Evolutionary conservation across 306 rosid genomes (phyloP).

Genomic region (Canavalia gladiata): DNA sequence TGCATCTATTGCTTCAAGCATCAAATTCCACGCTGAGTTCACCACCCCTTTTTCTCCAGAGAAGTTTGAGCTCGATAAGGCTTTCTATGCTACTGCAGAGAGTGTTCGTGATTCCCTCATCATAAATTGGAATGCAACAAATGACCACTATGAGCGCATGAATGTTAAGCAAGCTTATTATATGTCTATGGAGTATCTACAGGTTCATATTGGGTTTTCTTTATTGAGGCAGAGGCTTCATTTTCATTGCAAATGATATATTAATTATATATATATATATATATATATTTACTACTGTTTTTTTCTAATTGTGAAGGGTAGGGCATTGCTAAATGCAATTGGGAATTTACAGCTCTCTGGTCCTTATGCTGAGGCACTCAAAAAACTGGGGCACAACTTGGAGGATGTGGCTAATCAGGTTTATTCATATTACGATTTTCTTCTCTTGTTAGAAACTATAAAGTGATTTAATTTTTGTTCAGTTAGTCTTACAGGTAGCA

Average conservation of each 20-base stretch:
- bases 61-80: conserved; percentile 76
- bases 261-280: too few species aligned
- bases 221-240: conserved; percentile 17
- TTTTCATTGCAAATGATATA: conserved; percentile 32
- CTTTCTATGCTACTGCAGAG: conserved; percentile 86
- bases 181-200: conserved; percentile 96
- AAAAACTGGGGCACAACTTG: conserved; percentile 75
- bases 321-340: conserved; percentile 91
- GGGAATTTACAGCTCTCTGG: conserved; percentile 93
- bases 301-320: conserved; percentile 68
- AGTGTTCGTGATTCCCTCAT: conserved; percentile 87
- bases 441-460: not conserved
- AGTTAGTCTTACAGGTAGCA: conserved; percentile 30
- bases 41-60: conserved; percentile 81
- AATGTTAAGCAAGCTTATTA: conserved; percentile 93
- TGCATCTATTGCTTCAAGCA: conserved; percentile 77
- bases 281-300: not conserved
- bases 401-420: conserved; percentile 91
- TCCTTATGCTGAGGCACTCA: conserved; percentile 87
- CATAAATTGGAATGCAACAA: conserved; percentile 88
- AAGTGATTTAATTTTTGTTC: not conserved
- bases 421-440: conserved; percentile 7
- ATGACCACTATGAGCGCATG: conserved; percentile 64
- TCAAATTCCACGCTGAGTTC: conserved; percentile 95
- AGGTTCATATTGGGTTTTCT: conserved; percentile 66